Base-by-base conservation (phyloP, 345 rosid species). In the Sonneratia alba region DNA sequence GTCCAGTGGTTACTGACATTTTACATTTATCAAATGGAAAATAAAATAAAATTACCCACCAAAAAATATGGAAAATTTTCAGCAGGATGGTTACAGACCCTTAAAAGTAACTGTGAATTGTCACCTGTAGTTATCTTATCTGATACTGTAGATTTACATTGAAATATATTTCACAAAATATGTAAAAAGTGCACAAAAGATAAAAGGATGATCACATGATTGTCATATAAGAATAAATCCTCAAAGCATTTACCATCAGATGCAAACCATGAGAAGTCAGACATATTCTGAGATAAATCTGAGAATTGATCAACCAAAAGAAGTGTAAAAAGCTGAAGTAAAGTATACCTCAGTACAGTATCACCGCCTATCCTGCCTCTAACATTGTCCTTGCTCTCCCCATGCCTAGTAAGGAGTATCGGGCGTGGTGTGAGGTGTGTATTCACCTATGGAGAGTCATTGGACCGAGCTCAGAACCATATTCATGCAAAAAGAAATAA, bases 341-440 rank as follows among this genome's bases (percentile, higher is more conserved):
- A 34, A n/a, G 68, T 55, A 67, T 78, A 96, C 99, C 99, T 96
- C 71, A 92, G 67, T 48, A 84, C 85, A 71, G 88, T 82, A 79
- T 92, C 99, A 72, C 98, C 99, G 22, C 99, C 99, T 78, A 90
- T 92, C 84, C 97, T 87, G 74, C 94, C 97, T 83, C 99, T 84
- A 76, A 96, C 99, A 81, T 96, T 96, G 76, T 90, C 87, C 79
- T 85, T 81, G 80, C 99, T 96, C 86, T 96, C 98, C 66, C 99
- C 99, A 85, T 96, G 99, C 84, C 99, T 88, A 68, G 98, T 96
- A 66, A 96, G 93, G 74, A 96, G 80, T 81, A 96, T 96, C 43
- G 99, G 99, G 55, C 97, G 98, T 24, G 99, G 99, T 13, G 99
- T 96, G 43, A 96, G 93, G 85, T 92, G 99, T 2, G 93, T 91